Percentiles rank a stretch among this genome's conserved stretches.
Evolutionary conservation across 768 basidiomycete genomes (phyloP).

Genomic region (Obba rivulosa): DNA sequence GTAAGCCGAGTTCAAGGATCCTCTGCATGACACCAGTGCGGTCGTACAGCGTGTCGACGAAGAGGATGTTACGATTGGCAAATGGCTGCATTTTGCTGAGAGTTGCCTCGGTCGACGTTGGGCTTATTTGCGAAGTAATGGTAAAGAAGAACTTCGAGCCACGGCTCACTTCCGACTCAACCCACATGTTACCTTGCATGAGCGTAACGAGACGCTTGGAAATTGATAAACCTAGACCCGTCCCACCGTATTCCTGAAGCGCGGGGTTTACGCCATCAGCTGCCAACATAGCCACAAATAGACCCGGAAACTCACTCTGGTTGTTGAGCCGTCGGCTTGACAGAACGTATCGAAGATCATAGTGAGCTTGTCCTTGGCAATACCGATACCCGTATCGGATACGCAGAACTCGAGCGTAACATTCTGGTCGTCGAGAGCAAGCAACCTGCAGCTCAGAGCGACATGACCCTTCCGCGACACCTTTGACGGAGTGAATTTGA

Average conservation of each 20-base stretch:
- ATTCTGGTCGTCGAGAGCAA: constrained; percentile 73
- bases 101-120: constrained; percentile 66
- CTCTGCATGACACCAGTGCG: constrained; percentile 68
- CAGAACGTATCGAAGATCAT: constrained; percentile 99
- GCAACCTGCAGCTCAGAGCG: constrained; percentile 76
- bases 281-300: not conserved
- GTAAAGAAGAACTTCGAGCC: constrained; percentile 98
- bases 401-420: constrained; percentile 97
- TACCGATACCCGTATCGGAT: constrained; percentile 96
- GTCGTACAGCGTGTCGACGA: constrained; percentile 82
- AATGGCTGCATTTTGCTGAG: constrained; percentile 82
- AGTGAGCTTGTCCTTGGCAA: constrained; percentile 96
- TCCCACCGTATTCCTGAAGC: constrained; percentile 89
- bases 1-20: constrained; percentile 74
- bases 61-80: constrained; percentile 82
- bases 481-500: constrained; percentile 92
- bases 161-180: constrained; percentile 88
- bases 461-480: constrained; percentile 81
- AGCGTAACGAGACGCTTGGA: constrained; percentile 95
- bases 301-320: constrained; percentile 51
- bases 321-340: constrained; percentile 98
- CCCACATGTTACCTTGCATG: constrained; percentile 99
- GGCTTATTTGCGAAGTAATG: constrained; percentile 80
- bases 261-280: not conserved
- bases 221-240: constrained; percentile 93